Evolutionary conservation across 1,139 yeast species (phyloP).

Genomic region (Protomyces pachydermus): DNA sequence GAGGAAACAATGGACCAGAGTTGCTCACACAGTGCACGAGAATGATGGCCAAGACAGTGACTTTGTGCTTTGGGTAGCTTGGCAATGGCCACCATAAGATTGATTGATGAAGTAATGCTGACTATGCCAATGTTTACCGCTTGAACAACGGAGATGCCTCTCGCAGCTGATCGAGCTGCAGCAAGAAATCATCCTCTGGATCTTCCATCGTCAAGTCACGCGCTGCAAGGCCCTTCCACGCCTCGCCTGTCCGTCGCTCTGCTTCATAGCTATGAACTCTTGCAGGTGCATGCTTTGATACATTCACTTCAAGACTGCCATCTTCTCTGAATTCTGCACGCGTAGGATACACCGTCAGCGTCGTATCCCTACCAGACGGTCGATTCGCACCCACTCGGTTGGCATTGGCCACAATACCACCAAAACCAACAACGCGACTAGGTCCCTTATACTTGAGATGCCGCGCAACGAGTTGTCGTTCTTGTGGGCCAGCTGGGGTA

Average conservation of each 20-base stretch:
- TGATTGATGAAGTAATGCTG: background rate
- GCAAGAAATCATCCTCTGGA: background rate
- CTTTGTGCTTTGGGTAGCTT: too few relatives aligned
- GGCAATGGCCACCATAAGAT: too few relatives aligned
- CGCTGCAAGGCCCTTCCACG: background rate
- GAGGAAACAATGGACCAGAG: too few relatives aligned
- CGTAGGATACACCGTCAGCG: background rate
- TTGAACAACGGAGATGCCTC: background rate
- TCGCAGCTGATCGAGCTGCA: background rate
- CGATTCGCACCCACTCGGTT: background rate
- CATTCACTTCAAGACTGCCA: background rate
- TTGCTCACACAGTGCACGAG: too few relatives aligned
- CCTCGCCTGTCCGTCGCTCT: background rate
- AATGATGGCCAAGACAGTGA: too few relatives aligned
- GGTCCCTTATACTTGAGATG: background rate
- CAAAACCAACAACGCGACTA: constrained; percentile 6
- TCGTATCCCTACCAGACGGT: background rate
- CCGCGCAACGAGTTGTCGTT: constrained; percentile 8
- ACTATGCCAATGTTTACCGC: background rate
- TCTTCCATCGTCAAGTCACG: background rate
- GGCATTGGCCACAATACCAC: constrained; percentile 6
- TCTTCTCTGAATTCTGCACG: background rate
- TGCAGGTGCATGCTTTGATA: background rate
- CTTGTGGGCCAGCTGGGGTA: constrained; percentile 18
- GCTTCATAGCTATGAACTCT: background rate